Base-by-base conservation (phyloP, 2,329 filamentous ascomycete genomes). In the Raffaelea ambrosiae region DNA sequence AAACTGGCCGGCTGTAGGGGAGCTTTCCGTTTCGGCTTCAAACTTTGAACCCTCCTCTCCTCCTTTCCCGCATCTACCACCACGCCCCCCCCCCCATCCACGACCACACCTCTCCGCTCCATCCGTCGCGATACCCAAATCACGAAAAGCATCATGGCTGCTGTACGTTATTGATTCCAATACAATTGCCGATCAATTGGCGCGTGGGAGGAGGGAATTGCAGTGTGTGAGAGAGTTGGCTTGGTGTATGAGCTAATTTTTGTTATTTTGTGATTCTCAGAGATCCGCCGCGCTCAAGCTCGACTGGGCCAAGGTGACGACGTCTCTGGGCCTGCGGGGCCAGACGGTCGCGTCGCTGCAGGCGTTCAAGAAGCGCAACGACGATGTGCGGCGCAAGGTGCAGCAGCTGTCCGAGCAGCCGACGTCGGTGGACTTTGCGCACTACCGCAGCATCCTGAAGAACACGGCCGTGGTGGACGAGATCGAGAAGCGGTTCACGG, bases 331-430 rank as follows among this genome's bases (percentile, higher is more conserved):
- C 69, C 88, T 98, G 70, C 88, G 88, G 70, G 93, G 93, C 69
- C 87, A 89, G 76, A 98, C 93, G 59, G 90, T 88, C 59, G 74
- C 84, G 62, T 86, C 91, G 54, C 88, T 98, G 54, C 85, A 91
- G 69, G 81, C 88, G 58, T 98, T 98, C 85, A 98, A 98, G 83
- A 93, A 95, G 83, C 90, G 93, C 75, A 96, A 97, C 79, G 93
- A 98, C 68, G 90, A 96, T 68, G 91, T 88, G 66, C 90, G 91
- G 73, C 91, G 93, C 76, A 91, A 91, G 74, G 79, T 98, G 53
- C 82, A 86, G 70, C 62, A 81, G 54, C 88, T 98, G 51, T 83
- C 81, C 55, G 88, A 95, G 72, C 83, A 86, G 67, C 75, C 91
- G 56, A 88, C 88, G 63, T 80, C 81, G 51, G 81, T 98, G 73